Percentiles rank a stretch among this genome's conserved stretches.
Conservation (phyloP, 192 early-diverging fungal species). For the Backusella parvicylindrica region DNA sequence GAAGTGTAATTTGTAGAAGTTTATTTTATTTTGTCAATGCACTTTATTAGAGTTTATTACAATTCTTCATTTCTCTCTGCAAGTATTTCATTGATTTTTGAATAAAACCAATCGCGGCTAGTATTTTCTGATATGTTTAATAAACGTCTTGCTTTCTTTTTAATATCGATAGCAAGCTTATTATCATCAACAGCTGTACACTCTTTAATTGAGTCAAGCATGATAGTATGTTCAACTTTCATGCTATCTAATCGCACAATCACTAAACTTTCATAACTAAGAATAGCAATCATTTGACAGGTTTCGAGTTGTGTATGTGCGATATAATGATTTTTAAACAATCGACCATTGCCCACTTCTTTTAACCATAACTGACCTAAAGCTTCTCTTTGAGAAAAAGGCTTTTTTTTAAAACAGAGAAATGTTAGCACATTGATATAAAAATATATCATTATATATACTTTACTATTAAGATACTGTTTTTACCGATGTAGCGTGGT, state of each 20-base stretch:
- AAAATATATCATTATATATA: not conserved
- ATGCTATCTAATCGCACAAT: slow-evolving; percentile 36
- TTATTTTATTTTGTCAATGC: too few species aligned
- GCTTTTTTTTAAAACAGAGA: slow-evolving; percentile 25
- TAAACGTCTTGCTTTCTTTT: not conserved
- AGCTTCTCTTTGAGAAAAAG: slow-evolving; percentile 67
- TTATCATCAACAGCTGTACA: not conserved
- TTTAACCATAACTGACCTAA: slow-evolving; percentile 76
- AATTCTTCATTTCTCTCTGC: not conserved
- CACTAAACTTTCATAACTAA: slow-evolving; percentile 63
- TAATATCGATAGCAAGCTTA: not conserved
- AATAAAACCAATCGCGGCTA: not conserved
- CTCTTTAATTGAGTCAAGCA: not conserved
- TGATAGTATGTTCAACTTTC: slow-evolving; percentile 8
- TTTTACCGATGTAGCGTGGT: slow-evolving; percentile 69
- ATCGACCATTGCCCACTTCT: slow-evolving; percentile 59
- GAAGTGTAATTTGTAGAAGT: too few species aligned
- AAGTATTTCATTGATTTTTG: not conserved
- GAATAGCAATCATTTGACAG: slow-evolving; percentile 59
- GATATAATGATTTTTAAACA: slow-evolving; percentile 66
- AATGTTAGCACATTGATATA: not conserved
- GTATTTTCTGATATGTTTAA: slow-evolving; percentile 1
- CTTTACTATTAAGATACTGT: slow-evolving; percentile 57
- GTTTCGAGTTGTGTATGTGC: slow-evolving; percentile 43
- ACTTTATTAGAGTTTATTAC: not conserved